Percentiles rank a stretch among this genome's conserved stretches.
Evolutionary conservation across 2,329 filamentous ascomycete species (phyloP).

Genomic region (Xylariaceae sp.): DNA sequence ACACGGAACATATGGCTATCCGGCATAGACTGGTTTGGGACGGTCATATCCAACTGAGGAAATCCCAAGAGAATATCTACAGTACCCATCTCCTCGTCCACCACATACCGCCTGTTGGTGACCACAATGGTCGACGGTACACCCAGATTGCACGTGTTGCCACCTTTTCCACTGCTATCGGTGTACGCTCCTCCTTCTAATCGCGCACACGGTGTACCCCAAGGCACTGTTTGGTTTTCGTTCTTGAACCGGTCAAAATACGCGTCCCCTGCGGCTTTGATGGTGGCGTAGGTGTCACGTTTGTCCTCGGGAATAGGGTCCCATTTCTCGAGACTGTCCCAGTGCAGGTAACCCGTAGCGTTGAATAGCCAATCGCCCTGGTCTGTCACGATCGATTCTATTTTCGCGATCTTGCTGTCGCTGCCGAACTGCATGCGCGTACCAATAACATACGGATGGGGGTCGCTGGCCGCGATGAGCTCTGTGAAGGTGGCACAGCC

Average conservation of each 20-base stretch:
- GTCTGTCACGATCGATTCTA: slow-evolving; percentile 28
- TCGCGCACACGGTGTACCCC: slow-evolving; percentile 23
- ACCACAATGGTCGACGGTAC: slow-evolving; percentile 25
- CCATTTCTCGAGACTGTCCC: slow-evolving; percentile 26
- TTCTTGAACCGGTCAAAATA: slow-evolving; percentile 27
- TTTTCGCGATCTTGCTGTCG: slow-evolving; percentile 19
- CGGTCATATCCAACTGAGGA: slow-evolving; percentile 21
- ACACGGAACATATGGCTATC: slow-evolving; percentile 26
- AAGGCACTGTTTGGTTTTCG: slow-evolving; percentile 20
- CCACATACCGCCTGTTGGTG: slow-evolving; percentile 25
- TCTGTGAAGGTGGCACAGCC: slow-evolving; percentile 37
- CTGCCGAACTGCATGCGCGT: slow-evolving; percentile 25
- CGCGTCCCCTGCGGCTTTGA: slow-evolving; percentile 26
- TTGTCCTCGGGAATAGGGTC: slow-evolving; percentile 24
- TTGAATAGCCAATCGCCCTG: slow-evolving; percentile 28
- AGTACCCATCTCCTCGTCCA: slow-evolving; percentile 25
- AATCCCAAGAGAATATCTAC: slow-evolving; percentile 27
- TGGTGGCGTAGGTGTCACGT: slow-evolving; percentile 21
- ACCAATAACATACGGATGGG: slow-evolving; percentile 30
- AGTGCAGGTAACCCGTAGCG: slow-evolving; percentile 23
- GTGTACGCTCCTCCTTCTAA: slow-evolving; percentile 26
- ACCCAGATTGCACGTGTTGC: slow-evolving; percentile 23
- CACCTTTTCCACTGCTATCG: slow-evolving; percentile 18
- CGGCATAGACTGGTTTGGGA: slow-evolving; percentile 18
- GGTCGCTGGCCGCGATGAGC: slow-evolving; percentile 29